phyloP scores from a whole-genome alignment of 2,329 filamentous ascomycete species.

The Dactylellina cionopaga region DNA sequence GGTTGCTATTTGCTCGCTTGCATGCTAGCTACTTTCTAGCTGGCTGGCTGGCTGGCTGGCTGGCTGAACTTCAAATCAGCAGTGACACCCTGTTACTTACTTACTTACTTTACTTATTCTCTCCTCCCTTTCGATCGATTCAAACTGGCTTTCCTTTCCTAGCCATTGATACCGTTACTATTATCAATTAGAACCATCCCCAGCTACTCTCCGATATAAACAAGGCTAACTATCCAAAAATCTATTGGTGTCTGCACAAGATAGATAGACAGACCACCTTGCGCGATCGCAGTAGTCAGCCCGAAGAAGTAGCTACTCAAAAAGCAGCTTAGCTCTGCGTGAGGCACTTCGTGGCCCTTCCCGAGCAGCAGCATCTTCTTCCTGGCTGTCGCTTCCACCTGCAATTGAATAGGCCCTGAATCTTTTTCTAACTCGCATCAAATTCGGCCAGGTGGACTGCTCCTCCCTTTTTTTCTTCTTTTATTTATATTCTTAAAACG shows the following conservation, averaged over 20 bases:
- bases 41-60: neutral
- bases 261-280: conserved; percentile 13
- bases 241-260: too few relatives aligned
- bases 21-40: too few relatives aligned
- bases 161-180: neutral
- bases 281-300: neutral
- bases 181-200: neutral
- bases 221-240: too few relatives aligned
- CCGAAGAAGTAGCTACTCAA: too few relatives aligned
- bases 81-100: too few relatives aligned
- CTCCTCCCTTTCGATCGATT: too few relatives aligned
- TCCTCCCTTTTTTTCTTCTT: neutral
- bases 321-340: too few relatives aligned
- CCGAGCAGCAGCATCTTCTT: neutral
- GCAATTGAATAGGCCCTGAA: conserved; percentile 39
- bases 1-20: too few relatives aligned
- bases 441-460: conserved; percentile 23
- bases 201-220: neutral
- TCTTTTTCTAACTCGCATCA: conserved; percentile 3
- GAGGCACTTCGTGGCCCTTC: too few relatives aligned
- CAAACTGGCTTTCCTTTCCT: conserved; percentile 11
- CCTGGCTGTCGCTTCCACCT: conserved; percentile 18
- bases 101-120: too few relatives aligned
- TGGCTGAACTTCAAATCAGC: too few relatives aligned
- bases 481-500: conserved; percentile 3